Evolutionary conservation across 73 alveolate species (phyloP).

Genomic region (Stentor coeruleus): DNA sequence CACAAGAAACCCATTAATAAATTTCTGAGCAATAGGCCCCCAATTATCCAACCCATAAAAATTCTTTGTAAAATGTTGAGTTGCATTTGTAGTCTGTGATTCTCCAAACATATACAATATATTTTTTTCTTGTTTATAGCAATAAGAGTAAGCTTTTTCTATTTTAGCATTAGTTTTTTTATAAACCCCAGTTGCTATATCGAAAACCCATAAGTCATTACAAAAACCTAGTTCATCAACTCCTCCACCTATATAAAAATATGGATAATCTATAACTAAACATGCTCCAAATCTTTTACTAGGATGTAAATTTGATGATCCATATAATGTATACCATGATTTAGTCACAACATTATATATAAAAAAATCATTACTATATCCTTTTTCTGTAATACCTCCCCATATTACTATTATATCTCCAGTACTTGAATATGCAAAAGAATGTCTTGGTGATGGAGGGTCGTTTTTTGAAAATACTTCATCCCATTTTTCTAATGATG

Average conservation of each 20-base stretch:
- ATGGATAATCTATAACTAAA: neutral
- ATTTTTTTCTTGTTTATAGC: too few species aligned
- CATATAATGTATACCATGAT: neutral
- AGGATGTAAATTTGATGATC: neutral
- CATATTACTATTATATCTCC: slow-evolving; percentile 1
- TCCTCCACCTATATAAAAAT: neutral
- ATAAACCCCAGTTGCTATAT: neutral
- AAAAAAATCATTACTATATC: neutral
- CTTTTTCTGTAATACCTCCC: neutral
- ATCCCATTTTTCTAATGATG: neutral
- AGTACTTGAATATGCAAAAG: neutral
- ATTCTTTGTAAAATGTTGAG: too few species aligned
- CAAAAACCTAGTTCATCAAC: neutral
- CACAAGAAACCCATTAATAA: too few species aligned
- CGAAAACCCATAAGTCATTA: neutral
- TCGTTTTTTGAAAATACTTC: neutral
- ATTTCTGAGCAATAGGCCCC: too few species aligned
- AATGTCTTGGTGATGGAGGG: neutral
- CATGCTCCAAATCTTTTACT: neutral
- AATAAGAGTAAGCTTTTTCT: too few species aligned
- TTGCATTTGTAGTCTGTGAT: too few species aligned
- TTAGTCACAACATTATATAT: neutral
- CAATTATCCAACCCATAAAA: too few species aligned
- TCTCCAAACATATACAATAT: too few species aligned
- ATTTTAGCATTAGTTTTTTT: too few species aligned